Evolutionary conservation across 176 grass and related monocot species (phyloP).

Genomic region (Lolium rigidum): DNA sequence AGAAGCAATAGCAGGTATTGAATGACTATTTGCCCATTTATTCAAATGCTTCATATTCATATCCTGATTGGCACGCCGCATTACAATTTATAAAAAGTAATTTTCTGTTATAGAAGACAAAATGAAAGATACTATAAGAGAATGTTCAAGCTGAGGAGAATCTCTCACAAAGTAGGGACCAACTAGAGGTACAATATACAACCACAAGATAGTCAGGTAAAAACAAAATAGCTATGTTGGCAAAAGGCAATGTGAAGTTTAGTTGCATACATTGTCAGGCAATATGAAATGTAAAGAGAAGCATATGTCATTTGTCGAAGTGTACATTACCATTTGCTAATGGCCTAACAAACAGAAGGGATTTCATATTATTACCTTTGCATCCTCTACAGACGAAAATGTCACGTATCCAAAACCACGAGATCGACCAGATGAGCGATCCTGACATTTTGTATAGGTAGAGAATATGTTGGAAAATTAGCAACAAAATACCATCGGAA

Average conservation of each 20-base stretch:
- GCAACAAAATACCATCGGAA: neutral
- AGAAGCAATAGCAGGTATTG: neutral
- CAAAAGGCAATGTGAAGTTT: conserved; percentile 3
- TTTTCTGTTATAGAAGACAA: neutral
- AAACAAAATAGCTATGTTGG: neutral
- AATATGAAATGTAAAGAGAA: neutral
- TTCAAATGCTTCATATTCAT: neutral
- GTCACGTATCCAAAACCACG: conserved; percentile 92
- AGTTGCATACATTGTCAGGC: neutral
- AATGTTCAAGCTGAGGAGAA: neutral
- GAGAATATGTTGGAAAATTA: conserved; percentile 22
- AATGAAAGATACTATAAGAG: neutral
- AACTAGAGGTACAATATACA: conserved; percentile 2
- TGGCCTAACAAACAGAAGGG: conserved; percentile 9
- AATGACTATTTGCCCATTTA: neutral
- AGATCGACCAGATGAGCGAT: conserved; percentile 76
- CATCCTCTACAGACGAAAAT: conserved; percentile 76
- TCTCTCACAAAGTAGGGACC: neutral
- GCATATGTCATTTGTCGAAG: neutral
- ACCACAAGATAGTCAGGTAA: neutral
- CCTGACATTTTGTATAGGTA: conserved; percentile 49
- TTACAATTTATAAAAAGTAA: neutral
- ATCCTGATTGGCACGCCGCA: neutral
- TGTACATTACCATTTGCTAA: conserved; percentile 17
- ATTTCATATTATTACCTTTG: conserved; percentile 55